Evolutionary conservation across 768 basidiomycete genomes (phyloP).

Genomic region (Rhodotorula paludigena): DNA sequence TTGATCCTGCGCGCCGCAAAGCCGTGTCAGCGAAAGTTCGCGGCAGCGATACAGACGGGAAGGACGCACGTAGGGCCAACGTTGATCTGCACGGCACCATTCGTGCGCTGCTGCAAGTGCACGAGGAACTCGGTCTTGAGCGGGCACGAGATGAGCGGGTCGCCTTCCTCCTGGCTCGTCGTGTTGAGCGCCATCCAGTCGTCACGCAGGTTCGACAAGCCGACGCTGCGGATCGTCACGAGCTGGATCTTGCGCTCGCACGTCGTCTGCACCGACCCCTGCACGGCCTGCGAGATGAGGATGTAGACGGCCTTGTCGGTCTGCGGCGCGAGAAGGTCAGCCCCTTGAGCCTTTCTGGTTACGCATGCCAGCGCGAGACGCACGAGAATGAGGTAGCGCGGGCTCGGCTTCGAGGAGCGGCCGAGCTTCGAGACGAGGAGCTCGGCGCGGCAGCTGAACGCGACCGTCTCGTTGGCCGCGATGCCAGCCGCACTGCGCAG

Average conservation of each 20-base stretch:
- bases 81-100: constrained; percentile 65
- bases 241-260: constrained; percentile 86
- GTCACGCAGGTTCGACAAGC: constrained; percentile 81
- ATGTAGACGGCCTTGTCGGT: constrained; percentile 81
- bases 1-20: constrained; percentile 57
- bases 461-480: constrained; percentile 66
- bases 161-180: constrained; percentile 79
- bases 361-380: constrained; percentile 50
- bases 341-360: not conserved
- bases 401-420: constrained; percentile 85
- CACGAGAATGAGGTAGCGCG: constrained; percentile 84
- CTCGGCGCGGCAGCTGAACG: constrained; percentile 77
- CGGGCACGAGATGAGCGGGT: constrained; percentile 79
- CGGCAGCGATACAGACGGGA: constrained; percentile 17
- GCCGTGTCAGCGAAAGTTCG: not conserved
- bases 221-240: constrained; percentile 76
- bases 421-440: constrained; percentile 75
- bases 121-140: constrained; percentile 95
- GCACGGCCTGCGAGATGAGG: constrained; percentile 56
- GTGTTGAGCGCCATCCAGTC: constrained; percentile 88
- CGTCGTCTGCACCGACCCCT: constrained; percentile 57
- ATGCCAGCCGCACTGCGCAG: constrained; percentile 67
- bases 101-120: constrained; percentile 72
- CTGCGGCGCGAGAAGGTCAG: constrained; percentile 49
- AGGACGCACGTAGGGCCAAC: constrained; percentile 69